Evolutionary conservation across 805 yeast species (phyloP).

Genomic region (Candida ficus): DNA sequence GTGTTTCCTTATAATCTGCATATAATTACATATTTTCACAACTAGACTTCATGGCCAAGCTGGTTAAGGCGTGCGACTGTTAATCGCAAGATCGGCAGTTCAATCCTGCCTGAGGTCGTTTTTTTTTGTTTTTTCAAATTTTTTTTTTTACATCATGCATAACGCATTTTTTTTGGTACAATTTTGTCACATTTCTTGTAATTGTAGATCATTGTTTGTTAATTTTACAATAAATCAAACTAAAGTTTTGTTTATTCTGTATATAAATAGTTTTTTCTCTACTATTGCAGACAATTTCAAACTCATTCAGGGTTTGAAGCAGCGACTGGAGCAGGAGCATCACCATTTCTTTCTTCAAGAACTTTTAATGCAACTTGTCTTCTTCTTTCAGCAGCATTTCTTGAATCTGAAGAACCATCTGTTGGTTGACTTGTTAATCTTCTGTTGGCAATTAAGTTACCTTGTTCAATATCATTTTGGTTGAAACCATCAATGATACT

Average conservation of each 20-base stretch:
- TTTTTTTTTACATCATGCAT: no score
- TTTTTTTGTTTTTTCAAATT: no score
- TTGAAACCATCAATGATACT: conserved; percentile 58
- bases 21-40: no score
- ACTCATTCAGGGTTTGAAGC: neutral
- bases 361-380: conserved; percentile 74
- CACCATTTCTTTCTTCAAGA: conserved; percentile 55
- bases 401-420: conserved; percentile 26
- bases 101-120: conserved; percentile 47
- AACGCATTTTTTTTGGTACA: no score
- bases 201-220: no score
- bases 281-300: no score
- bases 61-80: conserved; percentile 46
- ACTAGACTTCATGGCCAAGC: conserved; percentile 29
- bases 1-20: no score
- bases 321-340: neutral
- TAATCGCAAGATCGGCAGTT: conserved; percentile 47
- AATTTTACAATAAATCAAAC: no score
- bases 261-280: no score
- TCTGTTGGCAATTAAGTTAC: conserved; percentile 66
- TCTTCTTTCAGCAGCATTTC: conserved; percentile 67
- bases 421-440: conserved; percentile 31
- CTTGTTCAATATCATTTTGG: conserved; percentile 63
- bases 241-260: no score
- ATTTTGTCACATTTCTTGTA: no score